Evolutionary conservation across 1,284 basidiomycete genomes (phyloP), one percentile per base, ranked within the genome.

Genomic region (Ustilago esculenta): DNA sequence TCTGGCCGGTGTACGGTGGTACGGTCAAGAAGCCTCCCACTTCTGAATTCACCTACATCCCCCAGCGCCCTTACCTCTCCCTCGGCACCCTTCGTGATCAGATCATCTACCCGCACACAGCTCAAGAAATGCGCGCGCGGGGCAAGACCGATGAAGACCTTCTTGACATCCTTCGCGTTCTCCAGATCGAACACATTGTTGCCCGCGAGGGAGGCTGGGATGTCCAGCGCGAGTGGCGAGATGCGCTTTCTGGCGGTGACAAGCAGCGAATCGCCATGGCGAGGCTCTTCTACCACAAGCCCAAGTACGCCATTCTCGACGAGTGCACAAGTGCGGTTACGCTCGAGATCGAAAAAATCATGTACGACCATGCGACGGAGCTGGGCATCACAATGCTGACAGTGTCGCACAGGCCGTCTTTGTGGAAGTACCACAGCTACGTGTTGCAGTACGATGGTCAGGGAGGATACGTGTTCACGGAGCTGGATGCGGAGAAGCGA

Each of bases 191-290:
- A 30, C 84, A 86, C 77, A 88, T 98, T 59, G 91, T 98, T 11
- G 91, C 92, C 75, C 87, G 94, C n/a, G 95, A 98, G 83, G 95
- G 95, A 11, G 95, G 95, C 14, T 97, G 94, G 94, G 90, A 92
- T 76, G 85, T 86, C 1, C 87, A 88, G 27, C 87, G 90, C 51
- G 95, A 98, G 77, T 98, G 95, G 95, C 86, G 92, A 61, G 94
- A 96, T 82, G 88, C 92, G 1, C 84, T 98, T 29, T 92, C 90
- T 72, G 94, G 91, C 3, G 91, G 85, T 7, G 86, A 87, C 76
- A 86, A 87, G 79, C 86, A 87, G 80, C 76, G 95, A 82, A 91
- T 98, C 64, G 95, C 95, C 0, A 98, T 96, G 93, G 94, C 94
- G 6, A 85, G 95, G 63, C 83, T 98, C 70, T 98, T 97, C 83